These are phyloP conservation scores for Linnemannia exigua DNA, from an alignment of 192 early-diverging fungal species.

Conservation along the genomic window DNA sequence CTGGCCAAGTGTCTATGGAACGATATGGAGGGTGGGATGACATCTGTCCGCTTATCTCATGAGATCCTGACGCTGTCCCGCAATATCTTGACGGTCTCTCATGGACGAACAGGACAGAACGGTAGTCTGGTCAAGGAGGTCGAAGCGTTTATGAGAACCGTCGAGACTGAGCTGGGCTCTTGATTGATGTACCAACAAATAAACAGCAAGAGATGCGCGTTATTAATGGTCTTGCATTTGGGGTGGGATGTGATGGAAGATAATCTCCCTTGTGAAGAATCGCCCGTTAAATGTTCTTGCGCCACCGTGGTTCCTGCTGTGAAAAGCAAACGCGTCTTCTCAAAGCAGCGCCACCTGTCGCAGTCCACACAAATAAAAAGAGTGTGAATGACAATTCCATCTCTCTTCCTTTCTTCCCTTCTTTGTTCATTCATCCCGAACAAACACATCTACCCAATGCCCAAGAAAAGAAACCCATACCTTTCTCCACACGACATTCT, in stretches of 20 bases:
- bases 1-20: conserved; percentile 66
- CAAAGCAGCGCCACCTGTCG: no score
- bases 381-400: no score
- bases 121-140: conserved; percentile 32
- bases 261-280: no score
- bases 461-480: neutral
- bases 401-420: no score
- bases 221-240: neutral
- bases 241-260: no score
- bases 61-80: conserved; percentile 30
- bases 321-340: no score
- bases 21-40: conserved; percentile 43
- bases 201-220: neutral
- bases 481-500: neutral
- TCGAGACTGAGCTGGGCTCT: conserved; percentile 36
- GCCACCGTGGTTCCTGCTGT: no score
- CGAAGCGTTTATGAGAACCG: conserved; percentile 35
- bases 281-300: no score
- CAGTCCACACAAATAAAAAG: no score
- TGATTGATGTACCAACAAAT: neutral
- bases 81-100: conserved; percentile 39
- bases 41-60: conserved; percentile 42
- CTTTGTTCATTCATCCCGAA: no score
- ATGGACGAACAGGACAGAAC: conserved; percentile 33
- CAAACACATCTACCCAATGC: no score